Conservation (phyloP, 257 asterid species). For the Salvia rosmarinus region DNA sequence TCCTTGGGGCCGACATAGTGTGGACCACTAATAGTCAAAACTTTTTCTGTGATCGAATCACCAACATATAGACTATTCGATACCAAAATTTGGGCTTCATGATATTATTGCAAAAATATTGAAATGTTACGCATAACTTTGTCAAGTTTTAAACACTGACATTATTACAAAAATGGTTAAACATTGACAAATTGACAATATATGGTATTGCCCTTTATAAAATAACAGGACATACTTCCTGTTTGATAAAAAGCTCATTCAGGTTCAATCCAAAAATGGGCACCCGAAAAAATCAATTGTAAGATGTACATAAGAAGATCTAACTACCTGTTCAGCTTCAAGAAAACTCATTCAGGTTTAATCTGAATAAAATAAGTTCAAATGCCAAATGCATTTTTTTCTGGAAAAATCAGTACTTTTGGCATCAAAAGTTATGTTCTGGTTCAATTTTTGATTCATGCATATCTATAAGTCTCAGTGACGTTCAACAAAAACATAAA, state of each 20-base stretch:
- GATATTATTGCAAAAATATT: no score
- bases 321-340: neutral
- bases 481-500: neutral
- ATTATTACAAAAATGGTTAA: no score
- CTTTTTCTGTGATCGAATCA: no score
- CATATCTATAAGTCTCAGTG: neutral
- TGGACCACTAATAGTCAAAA: no score
- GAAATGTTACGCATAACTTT: no score
- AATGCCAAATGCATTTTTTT: neutral
- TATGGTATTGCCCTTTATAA: no score
- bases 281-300: neutral
- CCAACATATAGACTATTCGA: no score
- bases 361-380: neutral
- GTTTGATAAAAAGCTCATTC: neutral
- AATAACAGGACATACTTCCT: neutral
- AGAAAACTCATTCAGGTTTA: neutral
- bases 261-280: neutral
- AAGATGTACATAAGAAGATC: neutral
- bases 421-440: neutral
- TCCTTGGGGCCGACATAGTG: no score
- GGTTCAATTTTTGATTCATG: neutral
- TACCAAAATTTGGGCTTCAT: no score
- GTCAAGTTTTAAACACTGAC: no score
- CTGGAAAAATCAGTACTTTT: no score
- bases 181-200: no score